These are phyloP conservation scores for Penicillium expansum DNA, from an alignment of 2,329 filamentous ascomycete species.

Conservation along the genomic window DNA sequence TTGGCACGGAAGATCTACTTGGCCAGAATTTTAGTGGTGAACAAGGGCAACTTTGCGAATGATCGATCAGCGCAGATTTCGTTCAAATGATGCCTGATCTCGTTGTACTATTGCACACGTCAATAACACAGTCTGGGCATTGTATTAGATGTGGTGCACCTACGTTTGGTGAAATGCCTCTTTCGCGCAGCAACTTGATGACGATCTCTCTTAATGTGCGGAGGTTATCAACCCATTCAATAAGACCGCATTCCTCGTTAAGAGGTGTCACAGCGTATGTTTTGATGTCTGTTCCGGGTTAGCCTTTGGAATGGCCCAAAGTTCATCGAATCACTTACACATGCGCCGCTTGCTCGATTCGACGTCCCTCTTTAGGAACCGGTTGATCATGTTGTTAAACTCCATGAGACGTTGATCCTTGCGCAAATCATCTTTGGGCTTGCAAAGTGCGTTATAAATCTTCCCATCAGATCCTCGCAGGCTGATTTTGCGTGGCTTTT, in stretches of 20 bases:
- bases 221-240: slow-evolving; percentile 97
- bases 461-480: slow-evolving; percentile 86
- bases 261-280: slow-evolving; percentile 96
- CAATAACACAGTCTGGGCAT: neutral
- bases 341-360: slow-evolving; percentile 86
- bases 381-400: slow-evolving; percentile 97
- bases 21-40: slow-evolving; percentile 61
- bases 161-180: slow-evolving; percentile 59
- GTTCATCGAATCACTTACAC: slow-evolving; percentile 45
- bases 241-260: slow-evolving; percentile 95
- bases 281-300: slow-evolving; percentile 63
- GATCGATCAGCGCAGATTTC: slow-evolving; percentile 60
- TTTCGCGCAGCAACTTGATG: slow-evolving; percentile 71
- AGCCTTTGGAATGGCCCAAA: slow-evolving; percentile 5
- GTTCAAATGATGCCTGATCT: slow-evolving; percentile 60
- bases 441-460: slow-evolving; percentile 86
- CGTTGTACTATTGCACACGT: slow-evolving; percentile 55
- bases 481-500: slow-evolving; percentile 85
- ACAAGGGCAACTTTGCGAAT: slow-evolving; percentile 63
- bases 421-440: slow-evolving; percentile 95
- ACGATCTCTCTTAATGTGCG: slow-evolving; percentile 92
- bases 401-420: slow-evolving; percentile 99
- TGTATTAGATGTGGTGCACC: slow-evolving; percentile 12
- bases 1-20: slow-evolving; percentile 31
- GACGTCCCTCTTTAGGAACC: slow-evolving; percentile 84